Base-by-base conservation (phyloP, 108 stramenopile species). In the Cyclotella cryptica region DNA sequence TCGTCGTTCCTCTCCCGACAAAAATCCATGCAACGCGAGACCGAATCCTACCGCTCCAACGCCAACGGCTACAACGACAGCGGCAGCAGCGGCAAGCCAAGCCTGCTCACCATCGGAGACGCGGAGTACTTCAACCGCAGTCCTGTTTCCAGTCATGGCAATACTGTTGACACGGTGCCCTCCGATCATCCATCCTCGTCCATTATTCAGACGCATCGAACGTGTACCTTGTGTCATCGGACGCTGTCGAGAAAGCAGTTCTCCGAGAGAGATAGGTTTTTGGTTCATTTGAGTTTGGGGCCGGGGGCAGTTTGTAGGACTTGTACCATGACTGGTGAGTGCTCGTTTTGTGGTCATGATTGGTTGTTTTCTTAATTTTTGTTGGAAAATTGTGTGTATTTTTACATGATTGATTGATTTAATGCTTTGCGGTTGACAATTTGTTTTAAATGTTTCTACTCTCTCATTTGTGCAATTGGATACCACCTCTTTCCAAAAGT, bases 201-300 rank as follows among this genome's bases (percentile, higher is more conserved):
- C 29, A 45, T 67, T 24, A 75, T 77, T 21, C 82, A 68, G 58
- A 73, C 75, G 2, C 63, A 55, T 55, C 62, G 75, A 19, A 73
- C 75, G 28, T 83, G 82, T 43, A 68, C 71, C 13, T 29, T 83
- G n/a, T 83, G 82, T 54, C 82, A 73, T 62, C 75, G 82, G 8
- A 66, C 70, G 7, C 40, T 83, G 27, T 63, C 69, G 24, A 44
- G 83, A 13, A 53, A 66, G 26, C 76, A 78, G 65, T 84, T 84
- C 72, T 62, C 51, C 4, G 71, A 72, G 39, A 59, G 75, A 51
- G 73, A 75, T 71, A 41, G 73, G 49, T 75, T 55, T 42, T 66
- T 64, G 41, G 53, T 75, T 29, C 60, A 70, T 58, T 61, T 49
- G 64, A 63, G 54, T 58, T 46, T 68, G 41, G 60, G 21, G 43